phyloP scores from a whole-genome alignment of 2,329 filamentous ascomycete genomes.

The Pyricularia pennisetigena region DNA sequence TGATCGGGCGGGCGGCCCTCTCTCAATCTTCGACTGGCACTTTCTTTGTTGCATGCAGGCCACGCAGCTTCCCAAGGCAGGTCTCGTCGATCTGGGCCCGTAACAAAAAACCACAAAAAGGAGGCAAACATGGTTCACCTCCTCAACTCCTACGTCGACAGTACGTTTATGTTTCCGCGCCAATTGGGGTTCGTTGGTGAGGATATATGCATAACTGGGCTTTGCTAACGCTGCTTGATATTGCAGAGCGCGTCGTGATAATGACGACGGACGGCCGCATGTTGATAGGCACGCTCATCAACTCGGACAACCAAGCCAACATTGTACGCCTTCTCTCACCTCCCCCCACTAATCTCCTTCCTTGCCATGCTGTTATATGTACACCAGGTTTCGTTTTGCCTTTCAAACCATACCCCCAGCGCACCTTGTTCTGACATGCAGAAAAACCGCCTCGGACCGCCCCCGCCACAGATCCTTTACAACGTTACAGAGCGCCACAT shows the following conservation, averaged over 20 bases:
- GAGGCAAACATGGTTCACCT: conserved; percentile 13
- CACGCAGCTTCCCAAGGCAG: background rate
- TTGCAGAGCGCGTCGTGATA: conserved; percentile 77
- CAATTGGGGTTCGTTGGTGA: background rate
- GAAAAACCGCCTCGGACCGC: background rate
- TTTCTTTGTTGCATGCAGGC: background rate
- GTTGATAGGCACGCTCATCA: conserved; percentile 70
- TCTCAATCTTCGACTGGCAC: background rate
- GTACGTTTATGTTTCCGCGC: conserved; percentile 13
- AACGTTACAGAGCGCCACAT: conserved; percentile 65
- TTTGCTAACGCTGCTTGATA: background rate
- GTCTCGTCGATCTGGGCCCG: background rate
- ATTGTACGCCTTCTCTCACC: conserved; percentile 38
- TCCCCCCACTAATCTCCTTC: background rate
- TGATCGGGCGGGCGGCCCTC: background rate
- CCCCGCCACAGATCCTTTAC: background rate
- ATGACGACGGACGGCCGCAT: conserved; percentile 89
- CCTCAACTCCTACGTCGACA: conserved; percentile 19
- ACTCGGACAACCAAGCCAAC: conserved; percentile 88
- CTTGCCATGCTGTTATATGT: conserved; percentile 49
- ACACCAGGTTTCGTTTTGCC: conserved; percentile 56
- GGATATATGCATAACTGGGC: too few relatives aligned
- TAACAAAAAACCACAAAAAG: background rate
- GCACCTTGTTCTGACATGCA: background rate
- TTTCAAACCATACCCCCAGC: too few relatives aligned